phyloP scores from a whole-genome alignment of 2,329 filamentous ascomycete species.

The Malbranchea zuffiana region DNA sequence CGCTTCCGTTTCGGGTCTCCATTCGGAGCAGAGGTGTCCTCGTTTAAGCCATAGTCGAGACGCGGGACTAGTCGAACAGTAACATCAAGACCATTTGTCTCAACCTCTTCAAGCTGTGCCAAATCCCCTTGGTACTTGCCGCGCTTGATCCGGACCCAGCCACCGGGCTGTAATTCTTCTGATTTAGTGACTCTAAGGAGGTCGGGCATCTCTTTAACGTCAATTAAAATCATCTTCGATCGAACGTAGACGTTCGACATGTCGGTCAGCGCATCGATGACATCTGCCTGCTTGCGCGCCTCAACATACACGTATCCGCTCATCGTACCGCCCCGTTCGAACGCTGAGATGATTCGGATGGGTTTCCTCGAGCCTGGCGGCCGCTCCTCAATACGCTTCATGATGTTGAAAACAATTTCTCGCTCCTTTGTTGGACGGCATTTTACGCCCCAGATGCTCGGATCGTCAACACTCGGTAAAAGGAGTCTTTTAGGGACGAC shows the following conservation, averaged over 20 bases:
- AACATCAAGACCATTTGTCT: slow-evolving; percentile 82
- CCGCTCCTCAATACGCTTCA: slow-evolving; percentile 77
- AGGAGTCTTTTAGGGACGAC: slow-evolving; percentile 76
- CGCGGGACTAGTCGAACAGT: slow-evolving; percentile 79
- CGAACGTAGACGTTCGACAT: slow-evolving; percentile 84
- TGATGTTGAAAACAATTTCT: slow-evolving; percentile 77
- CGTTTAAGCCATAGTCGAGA: slow-evolving; percentile 80
- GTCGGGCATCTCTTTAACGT: slow-evolving; percentile 96
- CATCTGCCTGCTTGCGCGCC: slow-evolving; percentile 75
- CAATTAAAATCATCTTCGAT: slow-evolving; percentile 74
- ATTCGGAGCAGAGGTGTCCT: slow-evolving; percentile 53
- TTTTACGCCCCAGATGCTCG: slow-evolving; percentile 86
- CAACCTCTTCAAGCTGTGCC: slow-evolving; percentile 83
- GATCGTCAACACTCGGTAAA: slow-evolving; percentile 86
- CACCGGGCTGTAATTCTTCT: slow-evolving; percentile 70
- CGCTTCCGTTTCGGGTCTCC: slow-evolving; percentile 71
- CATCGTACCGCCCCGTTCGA: slow-evolving; percentile 83
- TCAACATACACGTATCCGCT: slow-evolving; percentile 93
- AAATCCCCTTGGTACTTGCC: slow-evolving; percentile 79
- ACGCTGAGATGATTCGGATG: slow-evolving; percentile 75
- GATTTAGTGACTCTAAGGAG: slow-evolving; percentile 83
- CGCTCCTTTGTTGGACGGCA: slow-evolving; percentile 94
- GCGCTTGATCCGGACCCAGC: slow-evolving; percentile 80
- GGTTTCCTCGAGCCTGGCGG: slow-evolving; percentile 62
- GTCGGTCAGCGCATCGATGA: slow-evolving; percentile 69